Base-by-base conservation (phyloP, 2,329 filamentous ascomycete species). In the Exophiala xenobiotica region DNA sequence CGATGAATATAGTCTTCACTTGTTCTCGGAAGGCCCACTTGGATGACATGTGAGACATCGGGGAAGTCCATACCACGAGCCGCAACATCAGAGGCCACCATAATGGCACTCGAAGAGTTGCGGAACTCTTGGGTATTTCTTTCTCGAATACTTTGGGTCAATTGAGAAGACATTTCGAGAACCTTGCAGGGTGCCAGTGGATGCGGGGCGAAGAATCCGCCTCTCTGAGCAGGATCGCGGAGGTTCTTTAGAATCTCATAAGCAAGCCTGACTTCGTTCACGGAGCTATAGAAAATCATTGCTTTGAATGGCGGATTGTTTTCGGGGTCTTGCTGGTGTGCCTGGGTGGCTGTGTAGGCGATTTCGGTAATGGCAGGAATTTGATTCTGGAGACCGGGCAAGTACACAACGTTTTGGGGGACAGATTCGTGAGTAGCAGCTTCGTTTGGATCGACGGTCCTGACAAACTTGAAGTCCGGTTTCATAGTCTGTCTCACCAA, bases 201-300 rank as follows among this genome's bases (percentile, higher is more conserved):
- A 88, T 86, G 71, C 96, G 90, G 51, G 96, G 91, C 59, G 33
- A 58, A 63, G 11, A 59, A 35, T 16, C 58, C 44, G 18, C 50
- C 55, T 37, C n/a, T 52, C 20, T 46, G 31, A 22, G 41, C 45
- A 72, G 75, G 68, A 72, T 77, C 31, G 69, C 65, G 65, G 43
- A 83, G 71, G 24, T 74, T 73, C 50, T 74, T 70, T 46, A 90
- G 81, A 18, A 86, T 71, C 12, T 78, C 74, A 16, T 78, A 73
- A 18, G 82, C 82, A 41, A 90, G 74, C 51, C 84, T 77, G 38
- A 90, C 88, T 57, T 78, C 19, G 81, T 80, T 1, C 87, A 95
- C 95, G 18, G 87, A 89, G 63, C 88, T 88, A 68, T 92, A 86
- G 74, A 96, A 99, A 35, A 96, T 75, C 54, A 99, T 95, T n/a